These are phyloP conservation scores for Eucalyptus cladocalyx DNA, from an alignment of 345 rosid species.

Conservation along the genomic window DNA sequence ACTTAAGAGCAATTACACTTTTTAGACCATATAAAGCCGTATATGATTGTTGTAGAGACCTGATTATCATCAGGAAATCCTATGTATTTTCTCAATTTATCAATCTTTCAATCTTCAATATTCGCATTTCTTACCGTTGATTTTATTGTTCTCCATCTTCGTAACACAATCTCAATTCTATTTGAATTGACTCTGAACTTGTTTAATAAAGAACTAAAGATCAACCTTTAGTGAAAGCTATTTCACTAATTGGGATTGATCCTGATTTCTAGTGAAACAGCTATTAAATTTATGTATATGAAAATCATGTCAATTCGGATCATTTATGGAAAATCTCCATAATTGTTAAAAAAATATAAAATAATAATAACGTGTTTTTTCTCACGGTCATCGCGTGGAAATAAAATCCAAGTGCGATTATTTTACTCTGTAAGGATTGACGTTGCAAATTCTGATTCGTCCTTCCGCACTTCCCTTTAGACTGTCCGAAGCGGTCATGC, in stretches of 20 bases:
- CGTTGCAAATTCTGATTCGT: not conserved
- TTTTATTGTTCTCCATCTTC: not conserved
- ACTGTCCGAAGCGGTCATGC: not conserved
- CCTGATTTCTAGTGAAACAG: not conserved
- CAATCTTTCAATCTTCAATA: too few relatives aligned
- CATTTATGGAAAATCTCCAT: not conserved
- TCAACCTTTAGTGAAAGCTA: too few relatives aligned
- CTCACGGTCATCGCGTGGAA: too few relatives aligned
- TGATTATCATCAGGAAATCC: not conserved
- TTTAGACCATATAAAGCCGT: not conserved
- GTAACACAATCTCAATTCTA: not conserved
- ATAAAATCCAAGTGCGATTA: too few relatives aligned
- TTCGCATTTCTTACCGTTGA: not conserved
- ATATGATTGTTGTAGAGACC: not conserved
- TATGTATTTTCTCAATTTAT: too few relatives aligned
- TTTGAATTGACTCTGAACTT: not conserved
- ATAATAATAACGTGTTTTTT: too few relatives aligned
- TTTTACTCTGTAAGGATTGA: not conserved
- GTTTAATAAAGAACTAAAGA: too few relatives aligned
- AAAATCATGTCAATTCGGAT: not conserved
- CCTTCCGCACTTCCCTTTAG: not conserved
- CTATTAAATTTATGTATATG: not conserved
- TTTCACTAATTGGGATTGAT: not conserved
- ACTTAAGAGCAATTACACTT: not conserved
- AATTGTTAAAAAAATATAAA: not conserved